phyloP scores from a whole-genome alignment of 495 filamentous ascomycete genomes.

The Penicillium verhagenii region DNA sequence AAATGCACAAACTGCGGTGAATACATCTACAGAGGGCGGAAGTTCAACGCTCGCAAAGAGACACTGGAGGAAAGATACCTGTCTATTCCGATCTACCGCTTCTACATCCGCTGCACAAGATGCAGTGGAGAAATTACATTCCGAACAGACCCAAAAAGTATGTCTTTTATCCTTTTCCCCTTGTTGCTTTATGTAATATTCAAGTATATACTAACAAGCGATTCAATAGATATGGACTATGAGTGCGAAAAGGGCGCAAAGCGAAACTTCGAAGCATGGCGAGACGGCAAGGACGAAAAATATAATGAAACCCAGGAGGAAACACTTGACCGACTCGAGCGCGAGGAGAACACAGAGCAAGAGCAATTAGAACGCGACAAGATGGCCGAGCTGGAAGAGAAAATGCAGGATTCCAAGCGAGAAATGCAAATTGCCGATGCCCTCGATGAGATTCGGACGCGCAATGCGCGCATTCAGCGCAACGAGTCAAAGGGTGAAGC shows the following conservation, averaged over 20 bases:
- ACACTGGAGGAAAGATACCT: conserved; percentile 91
- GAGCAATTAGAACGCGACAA: conserved; percentile 60
- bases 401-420: conserved; percentile 87
- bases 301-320: conserved; percentile 82
- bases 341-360: conserved; percentile 60
- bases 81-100: conserved; percentile 82
- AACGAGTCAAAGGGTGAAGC: conserved; percentile 57
- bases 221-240: conserved; percentile 70
- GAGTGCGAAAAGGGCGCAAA: conserved; percentile 82
- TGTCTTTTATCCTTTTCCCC: not conserved
- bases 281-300: conserved; percentile 48
- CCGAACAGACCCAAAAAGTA: conserved; percentile 90
- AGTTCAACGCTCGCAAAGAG: conserved; percentile 97
- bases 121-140: conserved; percentile 91
- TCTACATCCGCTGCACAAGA: conserved; percentile 93
- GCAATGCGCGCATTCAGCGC: conserved; percentile 84
- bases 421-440: conserved; percentile 98
- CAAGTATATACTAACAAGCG: not conserved
- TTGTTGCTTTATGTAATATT: not conserved
- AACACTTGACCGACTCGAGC: conserved; percentile 77
- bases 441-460: conserved; percentile 86
- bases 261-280: conserved; percentile 92
- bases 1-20: conserved; percentile 85
- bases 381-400: conserved; percentile 78
- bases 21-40: conserved; percentile 95